These are phyloP conservation scores for Monosporozyma solicola DNA, from an alignment of 805 yeast genomes.

Conservation along the genomic window DNA sequence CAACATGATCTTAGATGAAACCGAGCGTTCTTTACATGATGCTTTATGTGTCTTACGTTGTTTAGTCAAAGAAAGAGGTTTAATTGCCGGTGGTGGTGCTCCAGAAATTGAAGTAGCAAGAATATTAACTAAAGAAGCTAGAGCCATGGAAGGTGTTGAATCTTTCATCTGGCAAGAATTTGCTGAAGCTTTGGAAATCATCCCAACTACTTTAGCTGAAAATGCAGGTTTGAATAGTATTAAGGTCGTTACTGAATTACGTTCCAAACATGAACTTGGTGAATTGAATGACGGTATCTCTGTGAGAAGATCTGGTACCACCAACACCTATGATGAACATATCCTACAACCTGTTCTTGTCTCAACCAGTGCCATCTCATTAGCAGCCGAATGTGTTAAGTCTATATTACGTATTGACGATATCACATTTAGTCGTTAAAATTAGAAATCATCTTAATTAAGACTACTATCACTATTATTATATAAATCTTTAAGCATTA, in stretches of 20 bases:
- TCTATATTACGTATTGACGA: constrained; percentile 95
- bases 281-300: constrained; percentile 93
- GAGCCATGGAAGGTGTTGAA: constrained; percentile 71
- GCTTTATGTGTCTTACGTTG: constrained; percentile 93
- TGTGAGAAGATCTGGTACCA: constrained; percentile 86
- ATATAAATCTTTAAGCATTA: constrained; percentile 1
- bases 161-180: constrained; percentile 87
- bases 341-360: constrained; percentile 95
- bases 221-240: constrained; percentile 91
- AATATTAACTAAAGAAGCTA: constrained; percentile 60
- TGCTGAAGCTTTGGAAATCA: constrained; percentile 84
- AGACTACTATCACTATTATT: not conserved
- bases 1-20: constrained; percentile 80
- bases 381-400: constrained; percentile 95
- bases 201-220: constrained; percentile 91
- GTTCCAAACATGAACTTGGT: constrained; percentile 85
- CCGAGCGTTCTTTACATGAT: constrained; percentile 95
- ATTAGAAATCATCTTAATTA: not conserved
- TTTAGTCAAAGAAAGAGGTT: constrained; percentile 76
- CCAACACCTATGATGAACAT: constrained; percentile 86
- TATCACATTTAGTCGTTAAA: constrained; percentile 78
- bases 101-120: constrained; percentile 89
- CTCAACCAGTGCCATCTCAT: constrained; percentile 83
- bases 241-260: constrained; percentile 82
- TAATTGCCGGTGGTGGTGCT: constrained; percentile 98